Conservation (phyloP, 2,329 filamentous ascomycete species). For the Celoporthe dispersa region DNA sequence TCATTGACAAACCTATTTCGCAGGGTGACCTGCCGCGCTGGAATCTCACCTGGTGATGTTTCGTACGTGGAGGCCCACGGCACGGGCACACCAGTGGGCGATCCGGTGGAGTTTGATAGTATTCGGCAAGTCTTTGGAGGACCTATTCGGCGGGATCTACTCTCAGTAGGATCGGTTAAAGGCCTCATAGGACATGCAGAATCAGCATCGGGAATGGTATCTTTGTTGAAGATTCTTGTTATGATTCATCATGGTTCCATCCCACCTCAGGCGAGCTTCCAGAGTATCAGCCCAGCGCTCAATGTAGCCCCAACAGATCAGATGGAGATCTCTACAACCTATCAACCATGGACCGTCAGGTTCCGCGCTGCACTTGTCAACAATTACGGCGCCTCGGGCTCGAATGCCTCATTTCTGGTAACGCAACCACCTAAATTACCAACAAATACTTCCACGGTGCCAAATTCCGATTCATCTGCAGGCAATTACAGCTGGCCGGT, state of each 20-base stretch:
- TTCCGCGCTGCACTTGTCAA: conserved; percentile 38
- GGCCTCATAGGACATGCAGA: conserved; percentile 18
- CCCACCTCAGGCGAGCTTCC: conserved; percentile 42
- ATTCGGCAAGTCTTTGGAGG: conserved; percentile 39
- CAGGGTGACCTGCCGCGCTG: too few relatives aligned
- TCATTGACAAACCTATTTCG: conserved; percentile 29
- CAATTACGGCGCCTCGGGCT: conserved; percentile 44
- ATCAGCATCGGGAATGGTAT: conserved; percentile 15
- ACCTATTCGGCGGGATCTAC: conserved; percentile 1
- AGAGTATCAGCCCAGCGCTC: conserved; percentile 28
- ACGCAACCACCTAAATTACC: not conserved
- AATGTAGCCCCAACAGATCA: conserved; percentile 31
- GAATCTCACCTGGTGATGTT: not conserved
- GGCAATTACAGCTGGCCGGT: not conserved
- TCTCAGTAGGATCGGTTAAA: conserved; percentile 22
- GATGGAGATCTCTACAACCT: conserved; percentile 31
- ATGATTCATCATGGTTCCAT: conserved; percentile 36
- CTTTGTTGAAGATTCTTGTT: conserved; percentile 40
- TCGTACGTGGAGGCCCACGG: conserved; percentile 45
- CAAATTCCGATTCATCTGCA: too few relatives aligned
- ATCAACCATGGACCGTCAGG: conserved; percentile 32
- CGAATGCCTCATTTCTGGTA: conserved; percentile 37
- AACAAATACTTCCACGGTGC: not conserved
- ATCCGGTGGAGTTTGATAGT: conserved; percentile 40
- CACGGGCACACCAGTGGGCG: conserved; percentile 48